Conservation (phyloP, 2,329 filamentous ascomycete species). For the Sarocladiaceae sp. region DNA sequence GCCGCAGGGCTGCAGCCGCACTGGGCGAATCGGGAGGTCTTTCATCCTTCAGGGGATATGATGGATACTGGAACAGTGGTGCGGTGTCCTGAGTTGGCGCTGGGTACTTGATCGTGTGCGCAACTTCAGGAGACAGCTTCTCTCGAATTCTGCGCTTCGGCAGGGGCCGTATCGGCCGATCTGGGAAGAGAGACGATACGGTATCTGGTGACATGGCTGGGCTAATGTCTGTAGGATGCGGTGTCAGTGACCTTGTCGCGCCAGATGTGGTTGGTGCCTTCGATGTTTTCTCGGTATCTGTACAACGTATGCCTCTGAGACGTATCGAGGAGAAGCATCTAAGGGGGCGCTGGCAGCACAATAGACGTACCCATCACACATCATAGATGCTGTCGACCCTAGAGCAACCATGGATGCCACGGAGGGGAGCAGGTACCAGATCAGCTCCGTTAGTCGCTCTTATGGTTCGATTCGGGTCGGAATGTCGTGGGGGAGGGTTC, state of each 20-base stretch:
- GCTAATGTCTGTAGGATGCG: conserved; percentile 34
- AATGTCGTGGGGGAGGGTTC: neutral
- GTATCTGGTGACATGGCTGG: conserved; percentile 67
- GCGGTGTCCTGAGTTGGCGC: conserved; percentile 66
- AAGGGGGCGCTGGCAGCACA: neutral
- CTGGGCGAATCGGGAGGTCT: conserved; percentile 10
- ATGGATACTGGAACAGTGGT: conserved; percentile 64
- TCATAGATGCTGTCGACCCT: conserved; percentile 19
- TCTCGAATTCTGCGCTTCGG: conserved; percentile 86
- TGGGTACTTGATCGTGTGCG: conserved; percentile 77
- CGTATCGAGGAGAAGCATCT: no score
- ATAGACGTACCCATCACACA: conserved; percentile 39
- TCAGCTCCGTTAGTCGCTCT: neutral
- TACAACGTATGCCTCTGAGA: neutral
- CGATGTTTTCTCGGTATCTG: no score
- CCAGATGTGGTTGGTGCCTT: no score
- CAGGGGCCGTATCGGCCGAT: conserved; percentile 87
- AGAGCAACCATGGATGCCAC: conserved; percentile 1
- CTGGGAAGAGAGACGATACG: conserved; percentile 75
- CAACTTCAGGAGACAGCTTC: conserved; percentile 79
- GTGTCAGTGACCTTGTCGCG: conserved; percentile 6
- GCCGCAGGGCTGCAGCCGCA: conserved; percentile 5
- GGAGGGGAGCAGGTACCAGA: neutral
- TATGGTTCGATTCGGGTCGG: conserved; percentile 1
- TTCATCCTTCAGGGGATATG: conserved; percentile 52